A percentile compares a stretch with the other conserved stretches of the same genome.
Conservation (phyloP, 23 red algal species). For the Gracilaria gracilis region DNA sequence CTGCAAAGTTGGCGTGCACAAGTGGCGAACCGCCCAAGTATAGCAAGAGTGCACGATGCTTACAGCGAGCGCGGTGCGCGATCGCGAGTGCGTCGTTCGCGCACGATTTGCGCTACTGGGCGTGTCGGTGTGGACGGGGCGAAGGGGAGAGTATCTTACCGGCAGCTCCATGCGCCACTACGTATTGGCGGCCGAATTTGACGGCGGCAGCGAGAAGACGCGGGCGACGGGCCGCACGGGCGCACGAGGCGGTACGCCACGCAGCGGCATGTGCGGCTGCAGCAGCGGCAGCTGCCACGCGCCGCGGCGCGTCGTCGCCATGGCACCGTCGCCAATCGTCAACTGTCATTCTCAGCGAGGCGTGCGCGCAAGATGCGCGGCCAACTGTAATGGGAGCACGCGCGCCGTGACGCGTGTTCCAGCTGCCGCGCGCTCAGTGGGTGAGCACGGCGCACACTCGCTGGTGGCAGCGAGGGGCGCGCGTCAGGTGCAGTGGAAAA, state of each 20-base stretch:
- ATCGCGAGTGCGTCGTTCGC: background rate
- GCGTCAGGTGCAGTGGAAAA: background rate
- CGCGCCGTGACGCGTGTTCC: constrained; percentile 30
- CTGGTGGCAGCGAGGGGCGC: constrained; percentile 31
- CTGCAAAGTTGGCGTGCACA: too few relatives aligned
- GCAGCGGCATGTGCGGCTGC: too few relatives aligned
- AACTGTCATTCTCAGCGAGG: background rate
- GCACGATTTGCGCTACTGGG: background rate
- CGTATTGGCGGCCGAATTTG: background rate
- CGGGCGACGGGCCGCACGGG: too few relatives aligned
- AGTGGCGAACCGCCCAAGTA: too few relatives aligned
- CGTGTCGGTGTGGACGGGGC: too few relatives aligned
- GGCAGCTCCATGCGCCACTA: too few relatives aligned
- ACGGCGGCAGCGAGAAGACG: constrained; percentile 3
- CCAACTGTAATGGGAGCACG: constrained; percentile 1
- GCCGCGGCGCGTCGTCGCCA: background rate
- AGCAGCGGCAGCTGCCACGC: background rate
- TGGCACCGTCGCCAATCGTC: background rate
- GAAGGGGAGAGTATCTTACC: too few relatives aligned
- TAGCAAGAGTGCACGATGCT: background rate
- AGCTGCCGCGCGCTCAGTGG: constrained; percentile 18
- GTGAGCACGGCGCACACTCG: background rate
- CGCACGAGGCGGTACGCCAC: too few relatives aligned
- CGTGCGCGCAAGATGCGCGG: constrained; percentile 9
- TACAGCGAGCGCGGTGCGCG: background rate